phyloP scores from a whole-genome alignment of 169 alveolate genomes.

The Toxoplasma gondii region DNA sequence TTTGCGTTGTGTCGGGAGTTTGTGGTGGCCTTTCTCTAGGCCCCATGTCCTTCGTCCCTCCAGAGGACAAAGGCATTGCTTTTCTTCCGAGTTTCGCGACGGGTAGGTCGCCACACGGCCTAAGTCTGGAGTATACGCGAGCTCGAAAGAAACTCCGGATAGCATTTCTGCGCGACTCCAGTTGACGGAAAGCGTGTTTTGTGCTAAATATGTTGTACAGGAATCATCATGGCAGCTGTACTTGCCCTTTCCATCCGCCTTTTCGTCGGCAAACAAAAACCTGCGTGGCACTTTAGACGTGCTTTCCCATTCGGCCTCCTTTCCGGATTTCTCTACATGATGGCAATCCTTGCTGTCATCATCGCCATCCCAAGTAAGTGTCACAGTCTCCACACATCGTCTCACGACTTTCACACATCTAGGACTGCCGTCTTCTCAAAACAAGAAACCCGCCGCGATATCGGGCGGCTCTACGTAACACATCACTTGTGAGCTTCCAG shows the following conservation, averaged over 20 bases:
- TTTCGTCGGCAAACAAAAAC: neutral
- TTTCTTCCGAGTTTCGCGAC: conserved; percentile 47
- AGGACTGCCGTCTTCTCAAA: neutral
- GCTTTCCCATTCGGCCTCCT: conserved; percentile 30
- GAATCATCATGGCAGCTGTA: neutral
- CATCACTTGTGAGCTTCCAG: too few relatives aligned
- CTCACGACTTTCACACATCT: neutral
- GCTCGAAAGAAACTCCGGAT: neutral
- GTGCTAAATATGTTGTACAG: neutral
- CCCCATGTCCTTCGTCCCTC: conserved; percentile 44
- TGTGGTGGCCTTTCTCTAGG: conserved; percentile 44
- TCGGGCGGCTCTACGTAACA: too few relatives aligned
- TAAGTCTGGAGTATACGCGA: neutral
- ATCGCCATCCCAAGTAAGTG: conserved; percentile 35
- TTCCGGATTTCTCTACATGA: conserved; percentile 20
- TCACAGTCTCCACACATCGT: neutral
- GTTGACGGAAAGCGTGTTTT: neutral
- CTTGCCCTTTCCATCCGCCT: neutral
- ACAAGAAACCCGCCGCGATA: too few relatives aligned
- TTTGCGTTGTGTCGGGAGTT: neutral
- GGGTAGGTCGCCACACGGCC: neutral
- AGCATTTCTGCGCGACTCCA: neutral
- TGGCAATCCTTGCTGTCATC: conserved; percentile 9
- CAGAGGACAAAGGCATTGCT: conserved; percentile 41
- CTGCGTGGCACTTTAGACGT: neutral